Evolutionary conservation across 805 yeast genomes (phyloP).

Genomic region (Wickerhamomyces hampshirensis): DNA sequence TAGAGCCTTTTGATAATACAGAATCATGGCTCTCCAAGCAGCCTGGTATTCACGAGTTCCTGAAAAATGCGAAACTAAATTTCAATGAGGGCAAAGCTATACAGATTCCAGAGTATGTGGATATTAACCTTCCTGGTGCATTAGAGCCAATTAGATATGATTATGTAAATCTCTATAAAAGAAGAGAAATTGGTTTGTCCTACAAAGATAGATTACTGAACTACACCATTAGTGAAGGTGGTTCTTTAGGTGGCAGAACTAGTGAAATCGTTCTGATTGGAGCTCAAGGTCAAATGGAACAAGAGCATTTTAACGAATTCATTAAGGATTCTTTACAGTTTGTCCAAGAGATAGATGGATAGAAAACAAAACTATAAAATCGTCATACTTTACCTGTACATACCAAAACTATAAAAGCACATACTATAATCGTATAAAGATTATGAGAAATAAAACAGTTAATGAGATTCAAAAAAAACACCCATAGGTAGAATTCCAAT

Average conservation of each 20-base stretch:
- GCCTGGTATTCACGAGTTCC: slow-evolving; percentile 39
- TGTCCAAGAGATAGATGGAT: slow-evolving; percentile 8
- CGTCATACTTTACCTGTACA: neutral
- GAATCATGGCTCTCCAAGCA: slow-evolving; percentile 28
- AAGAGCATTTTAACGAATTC: slow-evolving; percentile 16
- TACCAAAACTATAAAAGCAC: neutral
- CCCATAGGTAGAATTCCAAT: neutral
- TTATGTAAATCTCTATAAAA: slow-evolving; percentile 37
- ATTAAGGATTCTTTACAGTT: slow-evolving; percentile 16
- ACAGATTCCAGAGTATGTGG: slow-evolving; percentile 35
- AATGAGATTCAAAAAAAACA: neutral
- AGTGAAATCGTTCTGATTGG: slow-evolving; percentile 46
- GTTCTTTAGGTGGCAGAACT: slow-evolving; percentile 49
- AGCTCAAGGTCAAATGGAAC: slow-evolving; percentile 16
- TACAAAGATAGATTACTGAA: slow-evolving; percentile 34
- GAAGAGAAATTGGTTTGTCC: slow-evolving; percentile 41
- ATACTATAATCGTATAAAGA: too few species aligned
- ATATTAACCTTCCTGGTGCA: slow-evolving; percentile 30
- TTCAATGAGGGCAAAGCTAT: slow-evolving; percentile 34
- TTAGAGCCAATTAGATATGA: slow-evolving; percentile 38
- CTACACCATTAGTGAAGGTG: slow-evolving; percentile 49
- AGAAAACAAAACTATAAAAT: slow-evolving; percentile 3
- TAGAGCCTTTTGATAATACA: slow-evolving; percentile 10
- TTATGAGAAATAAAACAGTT: neutral
- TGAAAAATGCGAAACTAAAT: slow-evolving; percentile 33